Evolutionary conservation across 371 early-diverging fungal genomes (phyloP).

Genomic region (Homolaphlyctis polyrhiza): DNA sequence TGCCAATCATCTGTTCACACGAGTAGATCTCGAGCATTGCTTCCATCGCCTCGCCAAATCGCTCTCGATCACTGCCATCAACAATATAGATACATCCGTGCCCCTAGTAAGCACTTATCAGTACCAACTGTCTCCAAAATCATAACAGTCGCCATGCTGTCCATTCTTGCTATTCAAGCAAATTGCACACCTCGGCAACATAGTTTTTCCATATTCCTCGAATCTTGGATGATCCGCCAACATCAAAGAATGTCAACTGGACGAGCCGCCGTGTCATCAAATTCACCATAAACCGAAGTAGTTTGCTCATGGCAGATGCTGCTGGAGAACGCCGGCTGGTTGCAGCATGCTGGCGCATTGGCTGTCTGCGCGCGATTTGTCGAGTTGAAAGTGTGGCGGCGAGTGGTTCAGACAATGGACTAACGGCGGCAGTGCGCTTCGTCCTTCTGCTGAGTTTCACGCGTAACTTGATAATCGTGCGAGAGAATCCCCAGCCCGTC

Average conservation of each 20-base stretch:
- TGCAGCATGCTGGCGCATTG: no score
- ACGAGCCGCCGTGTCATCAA: background rate
- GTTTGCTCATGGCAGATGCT: no score
- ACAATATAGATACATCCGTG: slow-evolving; percentile 25
- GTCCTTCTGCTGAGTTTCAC: no score
- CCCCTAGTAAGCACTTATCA: background rate
- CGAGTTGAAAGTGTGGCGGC: no score
- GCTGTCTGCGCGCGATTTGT: no score
- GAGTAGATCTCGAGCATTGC: slow-evolving; percentile 12
- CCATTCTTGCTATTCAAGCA: background rate
- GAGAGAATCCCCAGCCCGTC: slow-evolving; percentile 24
- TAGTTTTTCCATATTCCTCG: slow-evolving; percentile 28
- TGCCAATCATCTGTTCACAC: slow-evolving; percentile 16
- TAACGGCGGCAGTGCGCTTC: no score
- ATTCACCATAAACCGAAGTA: no score
- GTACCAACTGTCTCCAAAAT: background rate
- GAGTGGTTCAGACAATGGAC: no score
- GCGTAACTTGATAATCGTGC: background rate
- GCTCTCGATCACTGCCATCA: slow-evolving; percentile 9
- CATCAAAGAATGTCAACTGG: slow-evolving; percentile 15
- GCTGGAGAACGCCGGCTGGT: no score
- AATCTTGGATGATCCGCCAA: slow-evolving; percentile 22
- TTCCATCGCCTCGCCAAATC: slow-evolving; percentile 17
- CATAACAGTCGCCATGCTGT: background rate
- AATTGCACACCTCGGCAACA: slow-evolving; percentile 19